phyloP scores from a whole-genome alignment of 2,329 filamentous ascomycete species.

The Calonectria pseudoturangicola region DNA sequence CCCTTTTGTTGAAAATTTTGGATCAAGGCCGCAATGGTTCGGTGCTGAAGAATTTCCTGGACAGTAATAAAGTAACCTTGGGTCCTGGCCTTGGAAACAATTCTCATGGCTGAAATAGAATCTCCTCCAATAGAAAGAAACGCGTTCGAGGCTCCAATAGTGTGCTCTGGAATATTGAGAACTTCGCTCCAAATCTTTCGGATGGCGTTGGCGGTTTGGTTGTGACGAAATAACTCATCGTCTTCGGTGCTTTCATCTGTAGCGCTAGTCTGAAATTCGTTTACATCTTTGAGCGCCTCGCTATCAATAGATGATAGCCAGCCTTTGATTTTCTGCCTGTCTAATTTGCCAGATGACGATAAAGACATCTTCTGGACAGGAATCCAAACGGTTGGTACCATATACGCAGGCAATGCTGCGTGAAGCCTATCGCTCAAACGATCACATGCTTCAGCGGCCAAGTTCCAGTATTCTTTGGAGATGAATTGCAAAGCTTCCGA shows the following conservation, averaged over 20 bases:
- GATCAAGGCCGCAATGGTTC: neutral
- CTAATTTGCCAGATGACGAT: conserved; percentile 25
- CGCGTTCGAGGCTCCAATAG: conserved; percentile 60
- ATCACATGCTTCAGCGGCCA: neutral
- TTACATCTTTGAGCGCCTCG: conserved; percentile 6
- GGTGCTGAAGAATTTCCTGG: conserved; percentile 62
- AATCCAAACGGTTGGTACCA: conserved; percentile 8
- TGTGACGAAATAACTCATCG: neutral
- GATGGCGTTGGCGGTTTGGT: conserved; percentile 41
- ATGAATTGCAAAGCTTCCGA: neutral
- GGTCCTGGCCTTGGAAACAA: conserved; percentile 16
- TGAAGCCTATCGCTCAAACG: conserved; percentile 24
- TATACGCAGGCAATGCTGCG: neutral
- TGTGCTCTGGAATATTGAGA: conserved; percentile 54
- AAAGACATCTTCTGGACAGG: neutral
- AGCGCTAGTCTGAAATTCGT: conserved; percentile 40
- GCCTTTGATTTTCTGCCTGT: conserved; percentile 13
- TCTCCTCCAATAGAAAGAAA: conserved; percentile 59
- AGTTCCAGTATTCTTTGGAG: neutral
- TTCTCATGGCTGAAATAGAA: conserved; percentile 50
- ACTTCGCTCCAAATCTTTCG: conserved; percentile 61
- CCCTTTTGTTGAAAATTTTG: neutral
- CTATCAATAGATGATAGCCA: conserved; percentile 12
- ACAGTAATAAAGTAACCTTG: conserved; percentile 46
- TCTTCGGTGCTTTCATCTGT: neutral